Evolutionary conservation across 2,329 filamentous ascomycete genomes (phyloP), one percentile per base, ranked within the genome.

Genomic region (Talaromyces sp.): DNA sequence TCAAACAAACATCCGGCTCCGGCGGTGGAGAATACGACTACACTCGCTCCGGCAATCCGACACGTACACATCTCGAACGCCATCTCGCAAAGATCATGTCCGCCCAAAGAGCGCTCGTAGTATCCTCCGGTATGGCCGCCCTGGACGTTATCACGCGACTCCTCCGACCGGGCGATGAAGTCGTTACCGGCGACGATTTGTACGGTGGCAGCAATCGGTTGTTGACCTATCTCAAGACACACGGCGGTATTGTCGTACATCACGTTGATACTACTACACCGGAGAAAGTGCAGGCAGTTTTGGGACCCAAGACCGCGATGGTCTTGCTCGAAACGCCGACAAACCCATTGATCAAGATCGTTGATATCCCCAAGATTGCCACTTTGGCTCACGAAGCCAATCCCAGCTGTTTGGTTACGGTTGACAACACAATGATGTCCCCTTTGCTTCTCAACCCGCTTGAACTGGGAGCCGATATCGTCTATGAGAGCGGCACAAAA

Each of bases 51-150:
- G 95, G 95, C 64, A 99, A 99, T 77, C 95, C 95, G 19, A 99
- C 95, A 66, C 88, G 95, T 69, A 96, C 94, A 39, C 95, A 99
- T 75, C 87, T 99, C 68, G 95, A 99, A 82, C 89, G 94, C 66
- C 95, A 99, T 79, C 84, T 99, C 72, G 95, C 96, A 74, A 99
- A 99, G 86, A 96, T 99, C 77, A 99, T 99, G 96, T 93, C 92
- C 72, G 95, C 95, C 54, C 88, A 89, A 73, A 90, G 96, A 64
- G 92, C 92, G 10, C 86, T 99, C 60, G 94, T 96, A 58, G 94
- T 98, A 52, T 93, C 93, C 62, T 98, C 94, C 0, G 95, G 95
- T 65, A 99, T 99, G 95, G 95, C 93, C 62, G 95, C 95, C 27
- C 83, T 98, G 73, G 95, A 99, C 79, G 94, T 99, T 69, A 97